phyloP scores from a whole-genome alignment of 1,139 yeast genomes.

The Debaryomyces subglobosus region DNA sequence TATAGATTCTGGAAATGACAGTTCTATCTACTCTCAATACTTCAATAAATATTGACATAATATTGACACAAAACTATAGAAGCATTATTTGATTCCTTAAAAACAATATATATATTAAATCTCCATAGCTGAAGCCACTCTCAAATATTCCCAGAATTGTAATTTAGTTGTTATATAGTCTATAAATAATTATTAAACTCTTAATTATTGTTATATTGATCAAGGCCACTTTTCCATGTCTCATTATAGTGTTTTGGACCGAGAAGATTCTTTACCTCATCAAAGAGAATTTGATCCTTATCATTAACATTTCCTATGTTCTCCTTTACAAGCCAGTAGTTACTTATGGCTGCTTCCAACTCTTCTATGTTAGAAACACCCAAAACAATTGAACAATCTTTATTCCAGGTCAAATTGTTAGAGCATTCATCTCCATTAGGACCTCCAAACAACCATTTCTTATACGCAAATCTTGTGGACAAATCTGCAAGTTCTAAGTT shows the following conservation, averaged over 20 bases:
- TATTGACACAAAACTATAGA: neutral
- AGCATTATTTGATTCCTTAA: neutral
- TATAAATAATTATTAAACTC: neutral
- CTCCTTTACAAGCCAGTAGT: conserved; percentile 53
- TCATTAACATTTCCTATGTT: conserved; percentile 33
- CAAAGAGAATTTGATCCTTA: conserved; percentile 46
- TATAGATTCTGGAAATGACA: neutral
- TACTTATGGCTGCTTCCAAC: conserved; percentile 61
- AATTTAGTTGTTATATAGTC: neutral
- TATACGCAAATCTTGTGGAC: conserved; percentile 75
- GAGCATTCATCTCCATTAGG: conserved; percentile 11
- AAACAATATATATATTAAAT: neutral
- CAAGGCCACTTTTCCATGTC: conserved; percentile 71
- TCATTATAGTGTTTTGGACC: conserved; percentile 63
- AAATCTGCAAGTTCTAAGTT: conserved; percentile 74
- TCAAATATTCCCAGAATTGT: neutral
- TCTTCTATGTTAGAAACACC: conserved; percentile 72
- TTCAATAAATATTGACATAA: too few species aligned
- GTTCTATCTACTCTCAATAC: neutral
- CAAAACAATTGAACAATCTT: conserved; percentile 63
- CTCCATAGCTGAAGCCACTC: neutral
- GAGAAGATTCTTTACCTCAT: conserved; percentile 47
- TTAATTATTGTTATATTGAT: conserved; percentile 29
- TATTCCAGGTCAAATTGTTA: conserved; percentile 26
- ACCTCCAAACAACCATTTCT: conserved; percentile 53